Evolutionary conservation across 345 rosid species (phyloP).

Genomic region (Ceriops decandra): DNA sequence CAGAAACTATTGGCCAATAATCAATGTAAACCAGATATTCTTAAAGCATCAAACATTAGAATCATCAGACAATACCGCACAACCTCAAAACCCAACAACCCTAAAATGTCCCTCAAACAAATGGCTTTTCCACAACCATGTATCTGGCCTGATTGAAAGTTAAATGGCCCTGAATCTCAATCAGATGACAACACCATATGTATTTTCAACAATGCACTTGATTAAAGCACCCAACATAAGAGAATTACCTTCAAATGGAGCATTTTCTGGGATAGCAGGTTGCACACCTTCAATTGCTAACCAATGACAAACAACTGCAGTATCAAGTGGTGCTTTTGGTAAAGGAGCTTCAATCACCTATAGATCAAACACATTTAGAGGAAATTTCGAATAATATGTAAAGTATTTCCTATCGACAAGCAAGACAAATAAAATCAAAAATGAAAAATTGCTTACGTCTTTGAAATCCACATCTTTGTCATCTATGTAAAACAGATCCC

Average conservation of each 20-base stretch:
- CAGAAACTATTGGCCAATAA: too few relatives aligned
- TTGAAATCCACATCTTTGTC: constrained; percentile 91
- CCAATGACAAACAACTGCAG: constrained; percentile 86
- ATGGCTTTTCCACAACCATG: too few relatives aligned
- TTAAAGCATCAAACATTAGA: too few relatives aligned
- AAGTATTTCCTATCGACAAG: not conserved
- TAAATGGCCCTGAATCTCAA: too few relatives aligned
- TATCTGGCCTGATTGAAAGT: not conserved
- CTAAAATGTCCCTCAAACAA: too few relatives aligned
- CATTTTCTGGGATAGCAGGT: constrained; percentile 96
- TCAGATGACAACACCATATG: not conserved
- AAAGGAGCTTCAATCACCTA: constrained; percentile 95
- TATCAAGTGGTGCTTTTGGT: constrained; percentile 93
- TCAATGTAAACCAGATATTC: too few relatives aligned
- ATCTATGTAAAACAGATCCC: constrained; percentile 83
- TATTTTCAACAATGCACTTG: not conserved
- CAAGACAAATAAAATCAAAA: constrained; percentile 4
- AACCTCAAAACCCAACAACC: too few relatives aligned
- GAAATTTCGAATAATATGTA: constrained; percentile 9
- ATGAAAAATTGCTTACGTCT: constrained; percentile 59
- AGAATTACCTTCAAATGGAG: constrained; percentile 71
- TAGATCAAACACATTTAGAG: constrained; percentile 18
- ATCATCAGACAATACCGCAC: too few relatives aligned
- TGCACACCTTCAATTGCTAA: constrained; percentile 97
- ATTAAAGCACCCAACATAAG: not conserved